Evolutionary conservation across 495 filamentous ascomycete genomes (phyloP).

Genomic region (Penicillium maclennaniae): DNA sequence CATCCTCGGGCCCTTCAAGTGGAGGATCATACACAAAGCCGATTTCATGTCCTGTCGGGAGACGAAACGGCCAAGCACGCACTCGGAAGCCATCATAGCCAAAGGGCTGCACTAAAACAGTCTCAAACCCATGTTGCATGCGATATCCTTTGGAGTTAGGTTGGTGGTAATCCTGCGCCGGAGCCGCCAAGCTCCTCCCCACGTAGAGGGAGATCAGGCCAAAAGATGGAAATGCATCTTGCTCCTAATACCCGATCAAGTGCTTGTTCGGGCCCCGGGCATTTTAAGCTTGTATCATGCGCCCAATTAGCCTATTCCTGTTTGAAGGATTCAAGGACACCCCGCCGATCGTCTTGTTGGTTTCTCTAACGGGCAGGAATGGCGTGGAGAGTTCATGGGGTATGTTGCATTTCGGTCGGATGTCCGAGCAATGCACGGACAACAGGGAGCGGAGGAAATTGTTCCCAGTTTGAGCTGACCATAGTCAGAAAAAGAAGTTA

Average conservation of each 20-base stretch:
- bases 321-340: not conserved
- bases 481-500: not conserved
- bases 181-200: not conserved
- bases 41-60: conserved; percentile 24
- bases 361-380: not conserved
- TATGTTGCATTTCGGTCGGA: not conserved
- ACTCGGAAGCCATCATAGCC: conserved; percentile 31
- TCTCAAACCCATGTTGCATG: conserved; percentile 31
- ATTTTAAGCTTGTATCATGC: not conserved
- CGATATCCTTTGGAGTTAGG: conserved; percentile 25
- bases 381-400: not conserved
- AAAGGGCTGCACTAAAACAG: conserved; percentile 28
- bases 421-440: not conserved
- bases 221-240: conserved; percentile 8
- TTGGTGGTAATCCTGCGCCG: conserved; percentile 11
- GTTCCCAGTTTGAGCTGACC: not conserved
- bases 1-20: conserved; percentile 26
- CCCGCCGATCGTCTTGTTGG: conserved; percentile 2
- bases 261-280: not conserved
- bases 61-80: conserved; percentile 28
- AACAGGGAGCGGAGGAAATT: not conserved
- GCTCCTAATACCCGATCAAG: not conserved
- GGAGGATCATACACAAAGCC: conserved; percentile 30
- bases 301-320: conserved; percentile 2
- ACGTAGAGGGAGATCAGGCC: conserved; percentile 1